phyloP scores from a whole-genome alignment of 2,329 filamentous ascomycete genomes.

The Pestalotiopsis sp. region DNA sequence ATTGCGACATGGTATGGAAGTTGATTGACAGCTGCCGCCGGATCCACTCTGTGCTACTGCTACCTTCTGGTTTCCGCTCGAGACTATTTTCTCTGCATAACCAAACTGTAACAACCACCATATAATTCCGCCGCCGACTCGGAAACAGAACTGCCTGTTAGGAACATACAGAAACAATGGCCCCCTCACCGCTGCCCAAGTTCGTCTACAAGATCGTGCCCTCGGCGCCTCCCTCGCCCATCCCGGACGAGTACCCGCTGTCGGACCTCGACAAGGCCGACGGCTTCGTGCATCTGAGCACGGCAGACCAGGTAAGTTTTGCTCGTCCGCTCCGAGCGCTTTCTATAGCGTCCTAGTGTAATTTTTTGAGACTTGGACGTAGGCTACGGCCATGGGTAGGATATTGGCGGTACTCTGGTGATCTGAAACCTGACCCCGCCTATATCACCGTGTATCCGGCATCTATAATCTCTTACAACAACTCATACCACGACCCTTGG shows the following conservation, averaged over 20 bases:
- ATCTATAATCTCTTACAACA: no score
- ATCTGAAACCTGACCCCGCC: no score
- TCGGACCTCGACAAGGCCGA: conserved; percentile 63
- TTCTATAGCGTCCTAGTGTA: no score
- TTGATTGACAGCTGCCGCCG: neutral
- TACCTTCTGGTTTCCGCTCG: neutral
- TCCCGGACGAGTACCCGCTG: conserved; percentile 57
- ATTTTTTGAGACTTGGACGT: no score
- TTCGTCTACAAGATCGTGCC: conserved; percentile 66
- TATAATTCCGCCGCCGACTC: no score
- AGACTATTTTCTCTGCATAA: neutral
- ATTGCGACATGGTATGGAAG: neutral
- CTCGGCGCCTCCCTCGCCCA: conserved; percentile 51
- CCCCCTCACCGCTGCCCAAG: conserved; percentile 35
- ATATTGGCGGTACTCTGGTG: no score
- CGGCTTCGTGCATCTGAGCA: conserved; percentile 66
- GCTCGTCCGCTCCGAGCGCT: no score
- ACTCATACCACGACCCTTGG: no score
- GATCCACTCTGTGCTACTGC: neutral
- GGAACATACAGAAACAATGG: conserved; percentile 18
- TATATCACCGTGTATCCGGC: no score
- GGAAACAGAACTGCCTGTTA: no score
- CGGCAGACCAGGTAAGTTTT: conserved; percentile 50
- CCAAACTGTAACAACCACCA: no score
- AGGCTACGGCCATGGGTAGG: no score